These are phyloP conservation scores for Polyplosphaeria fusca DNA, from an alignment of 495 filamentous ascomycete genomes.

Conservation along the genomic window DNA sequence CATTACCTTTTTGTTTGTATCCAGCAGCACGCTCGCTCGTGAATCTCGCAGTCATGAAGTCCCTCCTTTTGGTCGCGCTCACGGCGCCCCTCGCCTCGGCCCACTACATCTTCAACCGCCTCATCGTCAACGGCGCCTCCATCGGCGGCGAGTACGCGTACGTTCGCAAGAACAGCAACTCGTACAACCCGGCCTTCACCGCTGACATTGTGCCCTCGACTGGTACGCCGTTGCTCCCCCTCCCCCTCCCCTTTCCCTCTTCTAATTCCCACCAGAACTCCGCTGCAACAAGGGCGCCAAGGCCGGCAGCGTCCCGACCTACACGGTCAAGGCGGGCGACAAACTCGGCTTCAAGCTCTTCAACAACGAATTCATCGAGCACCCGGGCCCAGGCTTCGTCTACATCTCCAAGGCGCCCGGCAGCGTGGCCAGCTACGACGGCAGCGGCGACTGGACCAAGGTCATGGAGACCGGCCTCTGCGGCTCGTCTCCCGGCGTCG, in stretches of 20 bases:
- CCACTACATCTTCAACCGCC: conserved; percentile 35
- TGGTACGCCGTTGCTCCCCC: too few relatives aligned
- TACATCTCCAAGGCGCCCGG: conserved; percentile 33
- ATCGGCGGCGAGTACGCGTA: conserved; percentile 34
- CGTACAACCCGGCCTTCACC: conserved; percentile 25
- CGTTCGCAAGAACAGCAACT: conserved; percentile 31
- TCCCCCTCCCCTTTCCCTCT: too few relatives aligned
- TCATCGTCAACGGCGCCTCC: conserved; percentile 32
- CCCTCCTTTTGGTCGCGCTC: not conserved
- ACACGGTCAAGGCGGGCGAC: conserved; percentile 33
- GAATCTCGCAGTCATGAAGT: conserved; percentile 9
- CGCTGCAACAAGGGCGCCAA: conserved; percentile 35
- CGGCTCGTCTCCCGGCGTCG: conserved; percentile 1
- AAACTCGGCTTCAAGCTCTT: conserved; percentile 33
- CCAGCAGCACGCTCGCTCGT: conserved; percentile 1
- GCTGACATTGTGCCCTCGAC: conserved; percentile 27
- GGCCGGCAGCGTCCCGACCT: conserved; percentile 16
- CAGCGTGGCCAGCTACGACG: conserved; percentile 26
- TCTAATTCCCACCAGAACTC: too few relatives aligned
- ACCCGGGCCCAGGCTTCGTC: conserved; percentile 31
- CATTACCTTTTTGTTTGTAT: not conserved
- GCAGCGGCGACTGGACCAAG: conserved; percentile 35
- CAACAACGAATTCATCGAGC: conserved; percentile 34
- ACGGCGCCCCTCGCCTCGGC: conserved; percentile 13
- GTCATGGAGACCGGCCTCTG: conserved; percentile 27